phyloP scores from a whole-genome alignment of 306 rosid genomes.

The Quercus cerris region DNA sequence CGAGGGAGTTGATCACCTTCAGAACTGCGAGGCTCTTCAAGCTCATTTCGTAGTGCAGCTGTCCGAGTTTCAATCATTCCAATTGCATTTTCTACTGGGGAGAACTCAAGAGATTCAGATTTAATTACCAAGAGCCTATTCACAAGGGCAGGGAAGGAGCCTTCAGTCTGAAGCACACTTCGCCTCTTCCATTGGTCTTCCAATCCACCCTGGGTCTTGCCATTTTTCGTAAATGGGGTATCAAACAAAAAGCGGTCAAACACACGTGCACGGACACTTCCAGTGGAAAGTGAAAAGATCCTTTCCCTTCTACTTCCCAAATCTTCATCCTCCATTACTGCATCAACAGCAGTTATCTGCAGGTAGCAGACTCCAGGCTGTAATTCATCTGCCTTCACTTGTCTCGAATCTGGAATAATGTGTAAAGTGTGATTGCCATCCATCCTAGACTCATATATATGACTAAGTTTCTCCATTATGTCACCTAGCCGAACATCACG shows the following conservation, averaged over 20 bases:
- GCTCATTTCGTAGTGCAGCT: conserved; percentile 94
- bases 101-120: conserved; percentile 94
- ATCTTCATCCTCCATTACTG: conserved; percentile 98
- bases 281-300: conserved; percentile 89
- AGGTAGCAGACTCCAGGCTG: conserved; percentile 95
- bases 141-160: conserved; percentile 97
- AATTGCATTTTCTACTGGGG: conserved; percentile 96
- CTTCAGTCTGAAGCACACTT: conserved; percentile 90
- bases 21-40: conserved; percentile 98
- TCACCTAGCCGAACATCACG: conserved; percentile 97
- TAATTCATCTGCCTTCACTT: conserved; percentile 94
- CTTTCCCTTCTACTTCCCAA: conserved; percentile 96
- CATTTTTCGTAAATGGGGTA: conserved; percentile 94
- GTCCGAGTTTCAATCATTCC: conserved; percentile 99
- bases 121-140: conserved; percentile 83
- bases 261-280: conserved; percentile 91
- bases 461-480: conserved; percentile 99
- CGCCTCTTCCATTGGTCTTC: conserved; percentile 99
- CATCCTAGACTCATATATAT: conserved; percentile 86
- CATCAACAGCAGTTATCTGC: conserved; percentile 95
- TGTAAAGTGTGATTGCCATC: conserved; percentile 83
- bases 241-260: conserved; percentile 97
- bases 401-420: conserved; percentile 94
- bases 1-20: conserved; percentile 99
- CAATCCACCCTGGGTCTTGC: conserved; percentile 94